Conservation (phyloP, 1,139 yeast genomes). For the Trichomonascaceae sp. region DNA sequence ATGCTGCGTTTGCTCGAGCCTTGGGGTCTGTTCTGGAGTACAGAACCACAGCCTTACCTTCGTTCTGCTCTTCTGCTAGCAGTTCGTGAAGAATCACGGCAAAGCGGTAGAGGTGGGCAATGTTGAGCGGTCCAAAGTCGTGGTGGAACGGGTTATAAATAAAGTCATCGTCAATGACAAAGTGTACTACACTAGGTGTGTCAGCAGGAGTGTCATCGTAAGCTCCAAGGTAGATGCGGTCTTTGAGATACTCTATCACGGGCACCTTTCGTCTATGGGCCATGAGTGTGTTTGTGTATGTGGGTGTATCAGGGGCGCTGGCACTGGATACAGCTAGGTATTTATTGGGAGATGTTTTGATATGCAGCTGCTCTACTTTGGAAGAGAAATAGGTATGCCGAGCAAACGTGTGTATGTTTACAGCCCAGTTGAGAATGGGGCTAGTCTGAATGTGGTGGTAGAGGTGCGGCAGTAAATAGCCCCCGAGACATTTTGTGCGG, state of each 20-base stretch:
- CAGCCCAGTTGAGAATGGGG: no score
- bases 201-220: constrained; percentile 70
- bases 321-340: no score
- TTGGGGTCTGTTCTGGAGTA: constrained; percentile 74
- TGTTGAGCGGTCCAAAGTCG: constrained; percentile 92
- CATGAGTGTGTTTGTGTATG: no score
- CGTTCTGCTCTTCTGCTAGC: constrained; percentile 70
- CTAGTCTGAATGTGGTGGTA: no score
- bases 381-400: no score
- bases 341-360: no score
- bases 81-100: constrained; percentile 91
- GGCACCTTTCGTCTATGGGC: constrained; percentile 15
- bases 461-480: no score
- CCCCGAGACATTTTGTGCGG: no score
- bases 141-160: constrained; percentile 89
- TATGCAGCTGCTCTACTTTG: no score
- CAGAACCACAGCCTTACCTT: constrained; percentile 80
- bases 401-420: no score
- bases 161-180: constrained; percentile 83
- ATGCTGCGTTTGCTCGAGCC: constrained; percentile 86
- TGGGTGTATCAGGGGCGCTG: no score
- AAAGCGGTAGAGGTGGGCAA: constrained; percentile 85
- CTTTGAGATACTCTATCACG: constrained; percentile 32
- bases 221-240: constrained; percentile 83
- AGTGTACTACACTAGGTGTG: constrained; percentile 63